Conservation (phyloP, 2,329 filamentous ascomycete species). For the Cercospora brassicicola region DNA sequence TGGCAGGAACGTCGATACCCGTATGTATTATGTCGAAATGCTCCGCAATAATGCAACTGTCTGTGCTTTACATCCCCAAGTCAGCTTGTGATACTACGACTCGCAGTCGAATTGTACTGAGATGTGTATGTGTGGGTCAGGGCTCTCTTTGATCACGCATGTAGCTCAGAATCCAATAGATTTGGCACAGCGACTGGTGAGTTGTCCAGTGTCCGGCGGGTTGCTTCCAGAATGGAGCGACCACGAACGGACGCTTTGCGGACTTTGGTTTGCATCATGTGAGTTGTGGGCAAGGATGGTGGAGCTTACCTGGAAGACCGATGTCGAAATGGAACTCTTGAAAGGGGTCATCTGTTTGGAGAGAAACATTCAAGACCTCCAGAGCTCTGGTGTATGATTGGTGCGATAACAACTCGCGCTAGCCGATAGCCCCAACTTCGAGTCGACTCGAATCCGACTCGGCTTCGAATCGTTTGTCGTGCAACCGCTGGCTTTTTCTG, state of each 20-base stretch:
- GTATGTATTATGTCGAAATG: slow-evolving; percentile 2
- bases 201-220: neutral
- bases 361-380: neutral
- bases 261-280: slow-evolving; percentile 4
- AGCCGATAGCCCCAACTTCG: neutral
- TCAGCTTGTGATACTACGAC: neutral
- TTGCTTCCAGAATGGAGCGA: slow-evolving; percentile 1
- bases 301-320: neutral
- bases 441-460: neutral
- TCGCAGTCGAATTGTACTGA: neutral
- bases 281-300: neutral
- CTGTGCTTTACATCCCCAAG: neutral
- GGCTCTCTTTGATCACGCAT: slow-evolving; percentile 14
- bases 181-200: neutral
- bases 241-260: neutral
- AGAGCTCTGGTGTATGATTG: neutral
- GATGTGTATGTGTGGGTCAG: neutral
- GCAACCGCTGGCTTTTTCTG: neutral
- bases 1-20: neutral
- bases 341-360: neutral
- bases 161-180: neutral
- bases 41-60: neutral
- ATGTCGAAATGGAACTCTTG: neutral
- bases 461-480: neutral
- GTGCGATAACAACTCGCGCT: neutral